These are phyloP conservation scores for Hansenula lynferdii DNA, from an alignment of 1,139 yeast species.

Conservation along the genomic window DNA sequence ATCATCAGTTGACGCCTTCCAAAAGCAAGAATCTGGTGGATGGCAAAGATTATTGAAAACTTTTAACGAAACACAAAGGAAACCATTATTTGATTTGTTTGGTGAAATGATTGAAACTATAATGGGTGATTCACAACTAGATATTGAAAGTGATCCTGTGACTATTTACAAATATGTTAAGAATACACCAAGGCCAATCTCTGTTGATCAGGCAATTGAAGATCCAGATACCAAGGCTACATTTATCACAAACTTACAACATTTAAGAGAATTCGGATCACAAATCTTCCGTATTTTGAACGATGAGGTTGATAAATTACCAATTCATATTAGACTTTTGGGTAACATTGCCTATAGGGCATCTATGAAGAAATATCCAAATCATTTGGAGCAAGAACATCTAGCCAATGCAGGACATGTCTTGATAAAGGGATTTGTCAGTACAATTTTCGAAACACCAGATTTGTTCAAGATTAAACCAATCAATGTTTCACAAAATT, in stretches of 20 bases:
- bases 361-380: slow-evolving; percentile 43
- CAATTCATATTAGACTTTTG: slow-evolving; percentile 55
- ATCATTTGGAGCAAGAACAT: slow-evolving; percentile 43
- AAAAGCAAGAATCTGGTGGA: slow-evolving; percentile 12
- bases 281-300: slow-evolving; percentile 48
- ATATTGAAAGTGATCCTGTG: slow-evolving; percentile 79
- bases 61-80: slow-evolving; percentile 59
- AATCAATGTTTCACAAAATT: slow-evolving; percentile 25
- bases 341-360: slow-evolving; percentile 28
- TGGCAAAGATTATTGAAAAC: slow-evolving; percentile 49
- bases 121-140: slow-evolving; percentile 44
- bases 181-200: slow-evolving; percentile 37
- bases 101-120: slow-evolving; percentile 43
- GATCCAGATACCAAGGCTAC: slow-evolving; percentile 63
- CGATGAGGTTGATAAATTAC: slow-evolving; percentile 43
- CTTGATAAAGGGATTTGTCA: slow-evolving; percentile 56
- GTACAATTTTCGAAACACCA: slow-evolving; percentile 65
- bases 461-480: slow-evolving; percentile 56
- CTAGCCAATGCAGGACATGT: slow-evolving; percentile 68
- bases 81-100: slow-evolving; percentile 46
- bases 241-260: slow-evolving; percentile 72
- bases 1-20: slow-evolving; percentile 17
- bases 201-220: slow-evolving; percentile 72
- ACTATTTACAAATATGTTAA: slow-evolving; percentile 45
- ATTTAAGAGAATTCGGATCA: slow-evolving; percentile 65